Percentiles rank a stretch among this genome's conserved stretches.
Conservation (phyloP, 2,329 filamentous ascomycete species). For the Pseudopithomyces chartarum region DNA sequence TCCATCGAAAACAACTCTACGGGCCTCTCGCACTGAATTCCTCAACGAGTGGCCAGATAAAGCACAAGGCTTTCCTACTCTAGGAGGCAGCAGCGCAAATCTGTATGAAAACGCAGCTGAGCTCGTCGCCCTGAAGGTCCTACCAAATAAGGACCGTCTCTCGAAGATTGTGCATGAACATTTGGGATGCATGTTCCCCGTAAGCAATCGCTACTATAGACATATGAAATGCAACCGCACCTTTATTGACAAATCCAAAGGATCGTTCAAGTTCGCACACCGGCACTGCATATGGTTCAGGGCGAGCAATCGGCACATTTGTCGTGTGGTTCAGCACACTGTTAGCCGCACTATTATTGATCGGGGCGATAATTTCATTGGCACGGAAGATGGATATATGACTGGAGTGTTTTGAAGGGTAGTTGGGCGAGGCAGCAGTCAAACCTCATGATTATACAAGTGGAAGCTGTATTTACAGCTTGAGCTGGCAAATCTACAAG, state of each 20-base stretch:
- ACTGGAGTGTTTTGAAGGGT: too few relatives aligned
- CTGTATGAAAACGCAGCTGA: constrained; percentile 19
- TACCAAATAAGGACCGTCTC: constrained; percentile 26
- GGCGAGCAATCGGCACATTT: constrained; percentile 13
- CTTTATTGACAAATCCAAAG: background rate
- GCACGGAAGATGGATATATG: too few relatives aligned
- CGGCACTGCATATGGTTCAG: constrained; percentile 19
- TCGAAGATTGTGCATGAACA: constrained; percentile 32
- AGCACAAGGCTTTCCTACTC: constrained; percentile 10
- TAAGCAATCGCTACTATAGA: constrained; percentile 8
- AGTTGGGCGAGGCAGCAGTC: too few relatives aligned
- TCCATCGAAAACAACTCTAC: background rate
- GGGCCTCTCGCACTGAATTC: constrained; percentile 4
- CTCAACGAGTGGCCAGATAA: background rate
- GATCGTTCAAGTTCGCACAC: constrained; percentile 11
- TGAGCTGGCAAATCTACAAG: too few relatives aligned
- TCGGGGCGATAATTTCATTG: constrained; percentile 25
- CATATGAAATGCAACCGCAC: too few relatives aligned
- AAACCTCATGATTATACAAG: too few relatives aligned
- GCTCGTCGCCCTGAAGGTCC: constrained; percentile 28
- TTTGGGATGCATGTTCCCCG: constrained; percentile 16
- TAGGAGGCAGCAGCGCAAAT: constrained; percentile 11
- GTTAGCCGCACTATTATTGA: constrained; percentile 16
- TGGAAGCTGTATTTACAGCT: too few relatives aligned
- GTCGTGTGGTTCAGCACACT: constrained; percentile 19